phyloP scores from a whole-genome alignment of 176 grass and related monocot genomes.

The Lolium perenne region DNA sequence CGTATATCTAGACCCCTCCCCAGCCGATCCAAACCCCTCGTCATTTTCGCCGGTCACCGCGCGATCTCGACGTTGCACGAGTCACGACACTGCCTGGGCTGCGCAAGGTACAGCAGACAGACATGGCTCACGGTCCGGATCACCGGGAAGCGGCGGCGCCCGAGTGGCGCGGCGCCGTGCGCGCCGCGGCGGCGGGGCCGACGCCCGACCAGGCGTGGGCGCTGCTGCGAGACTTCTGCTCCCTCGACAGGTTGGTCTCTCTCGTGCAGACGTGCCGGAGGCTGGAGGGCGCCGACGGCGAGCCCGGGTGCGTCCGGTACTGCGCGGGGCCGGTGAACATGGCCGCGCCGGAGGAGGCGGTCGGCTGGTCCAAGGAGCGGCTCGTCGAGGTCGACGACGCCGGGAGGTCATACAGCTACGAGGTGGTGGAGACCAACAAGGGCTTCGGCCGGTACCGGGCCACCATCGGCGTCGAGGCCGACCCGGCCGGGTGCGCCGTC shows the following conservation, averaged over 20 bases:
- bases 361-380: constrained; percentile 78
- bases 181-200: constrained; percentile 49
- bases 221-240: constrained; percentile 66
- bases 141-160: neutral
- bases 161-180: constrained; percentile 61
- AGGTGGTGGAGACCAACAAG: constrained; percentile 81
- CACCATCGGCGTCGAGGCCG: constrained; percentile 51
- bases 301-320: constrained; percentile 72
- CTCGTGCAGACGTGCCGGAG: constrained; percentile 52
- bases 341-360: constrained; percentile 22
- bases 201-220: constrained; percentile 62
- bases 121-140: constrained; percentile 18
- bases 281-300: constrained; percentile 54
- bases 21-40: neutral
- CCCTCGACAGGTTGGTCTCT: constrained; percentile 66
- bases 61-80: neutral
- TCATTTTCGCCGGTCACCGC: neutral
- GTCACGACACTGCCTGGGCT: neutral
- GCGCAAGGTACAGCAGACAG: neutral
- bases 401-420: constrained; percentile 62
- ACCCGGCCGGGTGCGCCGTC: constrained; percentile 8
- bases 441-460: constrained; percentile 78
- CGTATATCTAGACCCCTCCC: neutral
- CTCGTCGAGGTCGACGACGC: constrained; percentile 50
- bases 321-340: constrained; percentile 66